Base-by-base conservation (phyloP, 371 early-diverging fungal genomes). In the Mucor velutinosus region DNA sequence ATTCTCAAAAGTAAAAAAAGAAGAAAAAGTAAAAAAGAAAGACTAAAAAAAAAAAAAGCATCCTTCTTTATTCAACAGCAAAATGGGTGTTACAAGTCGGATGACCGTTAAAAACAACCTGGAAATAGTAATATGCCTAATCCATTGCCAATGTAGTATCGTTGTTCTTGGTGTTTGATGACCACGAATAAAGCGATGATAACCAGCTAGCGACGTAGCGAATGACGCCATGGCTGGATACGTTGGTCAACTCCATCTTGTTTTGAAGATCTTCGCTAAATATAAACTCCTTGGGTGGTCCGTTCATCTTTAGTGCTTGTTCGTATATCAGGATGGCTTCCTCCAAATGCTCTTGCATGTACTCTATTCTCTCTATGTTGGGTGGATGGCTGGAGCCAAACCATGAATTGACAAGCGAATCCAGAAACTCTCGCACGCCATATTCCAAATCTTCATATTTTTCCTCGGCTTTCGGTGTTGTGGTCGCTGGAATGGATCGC, bases 341-440 rank as follows among this genome's bases (percentile, higher is more conserved):
- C 12, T 78, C 75, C 74, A 84, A 72, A 61, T 84, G 56, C 29
- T 76, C 76, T 10, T 55, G 72, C 78, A 84, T 79, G n/a, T 84
- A 81, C 10, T 75, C 74, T 2, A 84, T 39, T 11, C 84, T 70
- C 51, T 84, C 84, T 17, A 58, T n/a, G 30, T 66, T 81, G 3
- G 84, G 84, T 12, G 84, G 84, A 71, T 84, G 84, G 19, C 64
- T 81, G 0, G 80, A 76, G 17, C 84, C 84, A 78, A 84, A 84
- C 84, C 84, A 84, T 10, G 71, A 64, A 17, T 63, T 53, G 1
- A 81, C 57, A 0, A 84, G 35, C 0, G 66, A 58, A 3, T 73
- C 73, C 3, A 84, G 35, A 53, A 76, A 74, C 15, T 73, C 72
- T 12, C 58, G 58, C 6, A 74, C 73, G 11, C 60, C 62, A 4